Conservation (phyloP, 1,284 basidiomycete genomes). For the Cryptococcus jaspeensis region DNA sequence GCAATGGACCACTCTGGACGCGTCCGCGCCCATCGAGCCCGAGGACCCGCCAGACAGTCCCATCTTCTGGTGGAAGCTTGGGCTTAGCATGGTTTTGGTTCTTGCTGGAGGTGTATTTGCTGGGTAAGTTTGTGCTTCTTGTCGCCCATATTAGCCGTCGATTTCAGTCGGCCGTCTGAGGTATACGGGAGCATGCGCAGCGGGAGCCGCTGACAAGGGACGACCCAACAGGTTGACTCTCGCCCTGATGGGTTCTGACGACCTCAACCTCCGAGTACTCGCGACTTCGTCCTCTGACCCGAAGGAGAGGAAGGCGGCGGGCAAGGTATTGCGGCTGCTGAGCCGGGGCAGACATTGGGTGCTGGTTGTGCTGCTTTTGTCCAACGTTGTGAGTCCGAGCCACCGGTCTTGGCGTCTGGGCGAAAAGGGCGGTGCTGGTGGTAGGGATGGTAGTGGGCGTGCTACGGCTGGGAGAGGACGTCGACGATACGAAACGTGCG, state of each 20-base stretch:
- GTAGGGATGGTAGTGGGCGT: no score
- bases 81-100: conserved; percentile 66
- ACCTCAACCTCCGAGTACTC: conserved; percentile 84
- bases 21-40: conserved; percentile 24
- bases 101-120: conserved; percentile 80
- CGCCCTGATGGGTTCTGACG: conserved; percentile 91
- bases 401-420: no score
- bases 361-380: conserved; percentile 77
- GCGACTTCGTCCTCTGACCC: conserved; percentile 72
- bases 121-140: conserved; percentile 59
- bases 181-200: background rate
- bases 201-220: background rate
- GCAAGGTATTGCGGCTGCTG: conserved; percentile 74
- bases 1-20: conserved; percentile 10
- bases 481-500: no score
- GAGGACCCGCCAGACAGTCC: conserved; percentile 44
- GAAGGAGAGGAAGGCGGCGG: conserved; percentile 66
- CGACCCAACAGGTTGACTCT: conserved; percentile 65
- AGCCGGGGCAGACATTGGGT: conserved; percentile 89
- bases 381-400: conserved; percentile 69
- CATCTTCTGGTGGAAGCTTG: conserved; percentile 64
- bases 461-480: no score
- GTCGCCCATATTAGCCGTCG: background rate
- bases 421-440: no score
- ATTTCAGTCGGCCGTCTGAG: background rate